These are phyloP conservation scores for Aspergillus bertholletiae DNA, from an alignment of 495 filamentous ascomycete species.

Conservation along the genomic window DNA sequence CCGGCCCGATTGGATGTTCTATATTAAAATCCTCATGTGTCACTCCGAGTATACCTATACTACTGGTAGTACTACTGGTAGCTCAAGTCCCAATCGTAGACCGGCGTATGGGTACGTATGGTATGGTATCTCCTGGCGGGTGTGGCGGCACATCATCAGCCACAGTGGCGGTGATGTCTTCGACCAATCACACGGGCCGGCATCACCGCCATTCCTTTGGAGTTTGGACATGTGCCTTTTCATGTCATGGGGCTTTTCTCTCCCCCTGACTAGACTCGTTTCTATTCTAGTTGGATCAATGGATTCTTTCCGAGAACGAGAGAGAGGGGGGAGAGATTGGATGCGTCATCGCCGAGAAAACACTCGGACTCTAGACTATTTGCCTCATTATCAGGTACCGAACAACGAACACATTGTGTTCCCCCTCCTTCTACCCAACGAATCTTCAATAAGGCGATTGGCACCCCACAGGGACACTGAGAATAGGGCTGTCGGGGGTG, in stretches of 20 bases:
- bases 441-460: neutral
- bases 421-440: neutral
- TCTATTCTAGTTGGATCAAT: too few relatives aligned
- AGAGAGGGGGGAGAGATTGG: neutral
- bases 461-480: neutral
- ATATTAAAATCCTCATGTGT: too few relatives aligned
- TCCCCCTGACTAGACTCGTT: neutral
- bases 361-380: neutral
- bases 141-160: conserved; percentile 20
- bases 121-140: neutral
- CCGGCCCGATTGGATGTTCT: too few relatives aligned
- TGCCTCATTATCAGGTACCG: conserved; percentile 5
- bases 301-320: too few relatives aligned
- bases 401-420: too few relatives aligned
- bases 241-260: neutral
- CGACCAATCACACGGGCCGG: conserved; percentile 25
- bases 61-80: too few relatives aligned
- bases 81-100: neutral
- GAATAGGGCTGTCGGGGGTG: conserved; percentile 15
- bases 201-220: conserved; percentile 33
- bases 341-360: neutral
- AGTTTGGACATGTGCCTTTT: neutral
- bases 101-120: conserved; percentile 7
- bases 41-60: too few relatives aligned
- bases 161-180: conserved; percentile 32